Evolutionary conservation across 768 basidiomycete genomes (phyloP), one percentile per base, ranked within the genome.

Genomic region (Collybia nuda): DNA sequence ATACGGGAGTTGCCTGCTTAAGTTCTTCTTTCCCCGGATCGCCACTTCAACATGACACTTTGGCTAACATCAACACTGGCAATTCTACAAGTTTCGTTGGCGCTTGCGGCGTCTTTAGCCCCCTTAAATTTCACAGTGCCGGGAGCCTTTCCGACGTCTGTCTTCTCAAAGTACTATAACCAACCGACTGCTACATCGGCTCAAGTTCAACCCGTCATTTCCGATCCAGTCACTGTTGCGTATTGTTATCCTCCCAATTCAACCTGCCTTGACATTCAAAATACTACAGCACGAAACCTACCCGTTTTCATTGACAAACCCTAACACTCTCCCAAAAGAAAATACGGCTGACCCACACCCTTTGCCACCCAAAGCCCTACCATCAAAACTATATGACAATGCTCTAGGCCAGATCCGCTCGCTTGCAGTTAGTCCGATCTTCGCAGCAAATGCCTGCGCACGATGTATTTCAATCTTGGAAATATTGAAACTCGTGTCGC

Each of bases 171-270:
- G 45, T 90, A 89, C 64, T 88, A 83, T 68, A 89, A 88, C 64
- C 67, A 77, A 55, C 86, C 88, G 26, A 89, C 86, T 1, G 84
- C 80, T 26, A 90, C 88, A 2, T 78, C 79, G 11, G 80, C 75
- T 0, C 88, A 90, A 61, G 82, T 82, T 3, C 88, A 90, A 66
- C 88, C 88, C n/a, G 75, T 88, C 51, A 77, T 90, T 32, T 80
- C 86, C 12, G 88, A 90, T 61, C 84, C 86, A 7, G 78, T 88
- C 26, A 76, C 77, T 22, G 88, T 87, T 45, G 49, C 53, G 59
- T 60, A 41, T 51, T 36, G 21, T 44, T 44, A 24, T 38, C 44
- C 42, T 36, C 6, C 22, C 26, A 26, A 19, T 48, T 17, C 23
- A 12, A n/a, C 19, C 12, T 28, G 18, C 43, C 15, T 17, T 21